Evolutionary conservation across 495 filamentous ascomycete species (phyloP), one percentile per base, ranked within the genome.

Genomic region (Parmelia sp.): DNA sequence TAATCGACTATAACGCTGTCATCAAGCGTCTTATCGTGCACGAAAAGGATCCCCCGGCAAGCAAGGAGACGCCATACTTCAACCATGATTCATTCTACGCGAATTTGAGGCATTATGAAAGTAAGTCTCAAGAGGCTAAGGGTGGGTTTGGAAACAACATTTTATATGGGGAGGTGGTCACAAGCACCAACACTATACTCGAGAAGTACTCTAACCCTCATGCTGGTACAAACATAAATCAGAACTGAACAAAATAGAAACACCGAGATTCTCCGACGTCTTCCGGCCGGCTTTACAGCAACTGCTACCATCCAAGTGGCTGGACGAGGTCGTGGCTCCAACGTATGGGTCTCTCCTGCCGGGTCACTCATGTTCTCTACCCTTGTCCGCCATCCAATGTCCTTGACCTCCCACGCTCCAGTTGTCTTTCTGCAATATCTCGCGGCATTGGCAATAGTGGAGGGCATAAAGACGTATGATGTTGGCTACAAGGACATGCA

Each of bases 391-490:
- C 95, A 97, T 75, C 81, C 87, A 11, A 84, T 89, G 39, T 79
- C 85, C 37, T 80, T 91, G 58, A 84, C 84, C 21, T 74, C 82
- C 8, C 82, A 82, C 2, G 89, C 94, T 0, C 93, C 95, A 3
- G 89, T 98, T 6, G 86, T 96, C 9, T 97, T 97, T 77, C 81
- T 97, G 51, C 94, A 98, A 71, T 97, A 98, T 69, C 81, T 98
- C 19, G 86, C 90, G 3, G 92, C 91, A 5, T 80, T 98, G 53
- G 95, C 94, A n/a, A 89, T 91, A 39, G 88, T 96, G 12, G 84
- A 90, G 62, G 94, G 90, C 0, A 86, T 97, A 69, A 86, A 90
- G 67, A 80, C 79, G 33, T 98, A 97, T 71, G 91, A 83, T 59
- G 74, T 75, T 23, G 87, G 88, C 56, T 97, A 95, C 72, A 78